A percentile compares a stretch with the other conserved stretches of the same genome.
Conservation (phyloP, 2,329 filamentous ascomycete species). For the Graphilbum sp. region DNA sequence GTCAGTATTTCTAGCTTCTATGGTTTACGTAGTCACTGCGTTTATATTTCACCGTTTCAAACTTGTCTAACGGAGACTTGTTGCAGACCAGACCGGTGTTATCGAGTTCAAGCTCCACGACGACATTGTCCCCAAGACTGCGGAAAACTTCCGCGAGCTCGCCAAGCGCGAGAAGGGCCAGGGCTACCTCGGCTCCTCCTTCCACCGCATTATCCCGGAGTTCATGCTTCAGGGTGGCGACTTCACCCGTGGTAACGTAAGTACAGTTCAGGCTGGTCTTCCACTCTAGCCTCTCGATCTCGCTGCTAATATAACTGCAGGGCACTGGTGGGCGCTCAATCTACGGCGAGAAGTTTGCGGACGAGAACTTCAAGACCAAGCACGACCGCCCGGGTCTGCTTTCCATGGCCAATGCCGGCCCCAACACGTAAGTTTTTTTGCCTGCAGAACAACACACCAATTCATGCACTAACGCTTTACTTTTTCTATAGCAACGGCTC, state of each 20-base stretch:
- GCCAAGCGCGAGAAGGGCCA: conserved; percentile 69
- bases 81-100: conserved; percentile 52
- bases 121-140: conserved; percentile 74
- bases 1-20: conserved; percentile 28
- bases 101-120: conserved; percentile 76
- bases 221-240: conserved; percentile 97
- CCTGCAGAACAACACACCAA: too few species aligned
- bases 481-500: conserved; percentile 99
- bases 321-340: conserved; percentile 86
- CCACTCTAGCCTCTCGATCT: not conserved
- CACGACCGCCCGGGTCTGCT: conserved; percentile 64
- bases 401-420: conserved; percentile 91
- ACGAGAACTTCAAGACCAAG: conserved; percentile 75
- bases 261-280: conserved; percentile 16
- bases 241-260: conserved; percentile 82
- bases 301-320: conserved; percentile 26
- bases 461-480: too few species aligned
- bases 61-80: not conserved
- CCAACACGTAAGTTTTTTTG: conserved; percentile 54
- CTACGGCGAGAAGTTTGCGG: conserved; percentile 86
- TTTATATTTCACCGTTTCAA: not conserved
- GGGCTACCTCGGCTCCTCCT: conserved; percentile 67
- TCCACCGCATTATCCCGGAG: conserved; percentile 84
- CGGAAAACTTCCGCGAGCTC: conserved; percentile 69
- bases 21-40: too few species aligned